Conservation (phyloP, 768 basidiomycete species). For the Termitomyces sp. region DNA sequence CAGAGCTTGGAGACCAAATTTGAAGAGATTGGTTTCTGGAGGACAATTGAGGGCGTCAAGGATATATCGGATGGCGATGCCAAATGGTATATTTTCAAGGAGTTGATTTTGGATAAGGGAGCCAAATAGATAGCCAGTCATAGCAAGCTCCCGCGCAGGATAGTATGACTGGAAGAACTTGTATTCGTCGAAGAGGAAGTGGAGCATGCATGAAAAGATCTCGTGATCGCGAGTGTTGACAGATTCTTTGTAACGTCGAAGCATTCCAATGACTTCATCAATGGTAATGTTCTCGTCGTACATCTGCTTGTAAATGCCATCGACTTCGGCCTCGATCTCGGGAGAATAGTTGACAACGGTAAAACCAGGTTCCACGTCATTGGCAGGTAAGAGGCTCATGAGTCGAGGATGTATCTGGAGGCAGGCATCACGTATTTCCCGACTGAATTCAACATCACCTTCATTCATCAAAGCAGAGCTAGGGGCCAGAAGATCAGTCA, state of each 20-base stretch:
- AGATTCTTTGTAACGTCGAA: slow-evolving; percentile 84
- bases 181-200: slow-evolving; percentile 99
- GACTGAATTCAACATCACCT: slow-evolving; percentile 80
- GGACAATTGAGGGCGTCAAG: slow-evolving; percentile 90
- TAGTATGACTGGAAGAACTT: slow-evolving; percentile 98
- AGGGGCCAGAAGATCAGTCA: slow-evolving; percentile 10
- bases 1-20: slow-evolving; percentile 92
- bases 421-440: slow-evolving; percentile 90
- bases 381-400: slow-evolving; percentile 87
- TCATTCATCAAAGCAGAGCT: slow-evolving; percentile 75
- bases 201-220: slow-evolving; percentile 99
- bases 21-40: slow-evolving; percentile 90
- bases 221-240: slow-evolving; percentile 86
- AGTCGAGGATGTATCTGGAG: slow-evolving; percentile 94
- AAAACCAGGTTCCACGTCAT: slow-evolving; percentile 89
- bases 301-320: slow-evolving; percentile 96
- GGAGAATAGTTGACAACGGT: slow-evolving; percentile 82
- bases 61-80: slow-evolving; percentile 95
- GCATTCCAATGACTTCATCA: slow-evolving; percentile 88
- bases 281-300: slow-evolving; percentile 94
- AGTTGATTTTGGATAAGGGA: slow-evolving; percentile 93
- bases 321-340: slow-evolving; percentile 92
- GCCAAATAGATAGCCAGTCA: slow-evolving; percentile 96
- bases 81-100: slow-evolving; percentile 91
- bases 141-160: slow-evolving; percentile 88